These are phyloP conservation scores for Ophiostoma perfectum DNA, from an alignment of 2,329 filamentous ascomycete species.

Conservation along the genomic window DNA sequence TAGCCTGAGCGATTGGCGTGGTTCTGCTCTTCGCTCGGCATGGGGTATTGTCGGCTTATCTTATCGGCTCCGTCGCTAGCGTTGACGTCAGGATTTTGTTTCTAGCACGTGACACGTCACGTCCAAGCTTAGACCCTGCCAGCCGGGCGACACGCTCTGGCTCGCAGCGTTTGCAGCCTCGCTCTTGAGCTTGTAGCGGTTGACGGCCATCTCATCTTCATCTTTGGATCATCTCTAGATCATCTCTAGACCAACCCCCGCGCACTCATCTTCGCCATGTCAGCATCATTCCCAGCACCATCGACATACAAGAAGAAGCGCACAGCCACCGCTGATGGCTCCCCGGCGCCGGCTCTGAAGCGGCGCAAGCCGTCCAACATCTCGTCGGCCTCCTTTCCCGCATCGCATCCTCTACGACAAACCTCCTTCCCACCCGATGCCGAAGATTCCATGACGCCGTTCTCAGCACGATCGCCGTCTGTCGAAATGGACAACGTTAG, in stretches of 20 bases:
- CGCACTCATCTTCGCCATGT: background rate
- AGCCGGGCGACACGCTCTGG: too few relatives aligned
- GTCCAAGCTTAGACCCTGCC: background rate
- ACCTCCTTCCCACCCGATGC: constrained; percentile 70
- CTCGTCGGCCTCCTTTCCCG: constrained; percentile 47
- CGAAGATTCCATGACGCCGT: constrained; percentile 46
- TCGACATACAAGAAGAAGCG: constrained; percentile 51
- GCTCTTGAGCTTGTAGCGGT: background rate
- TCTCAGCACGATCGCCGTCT: constrained; percentile 58
- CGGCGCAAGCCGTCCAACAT: constrained; percentile 66
- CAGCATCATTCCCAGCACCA: constrained; percentile 3
- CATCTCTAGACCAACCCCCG: background rate
- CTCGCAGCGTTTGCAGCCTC: too few relatives aligned
- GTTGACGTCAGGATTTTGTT: background rate
- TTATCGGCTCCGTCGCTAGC: background rate
- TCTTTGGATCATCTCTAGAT: background rate
- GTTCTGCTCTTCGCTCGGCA: background rate
- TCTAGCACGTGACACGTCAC: background rate
- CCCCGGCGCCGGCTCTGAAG: constrained; percentile 49
- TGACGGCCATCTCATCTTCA: background rate
- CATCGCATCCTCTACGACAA: constrained; percentile 67
- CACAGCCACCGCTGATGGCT: constrained; percentile 47
- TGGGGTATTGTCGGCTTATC: constrained; percentile 9
- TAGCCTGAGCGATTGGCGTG: constrained; percentile 2
- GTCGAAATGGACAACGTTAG: constrained; percentile 58